Percentiles rank a stretch among this genome's conserved stretches.
Evolutionary conservation across 805 yeast species (phyloP).

Genomic region (Kluyveromyces lactis): DNA sequence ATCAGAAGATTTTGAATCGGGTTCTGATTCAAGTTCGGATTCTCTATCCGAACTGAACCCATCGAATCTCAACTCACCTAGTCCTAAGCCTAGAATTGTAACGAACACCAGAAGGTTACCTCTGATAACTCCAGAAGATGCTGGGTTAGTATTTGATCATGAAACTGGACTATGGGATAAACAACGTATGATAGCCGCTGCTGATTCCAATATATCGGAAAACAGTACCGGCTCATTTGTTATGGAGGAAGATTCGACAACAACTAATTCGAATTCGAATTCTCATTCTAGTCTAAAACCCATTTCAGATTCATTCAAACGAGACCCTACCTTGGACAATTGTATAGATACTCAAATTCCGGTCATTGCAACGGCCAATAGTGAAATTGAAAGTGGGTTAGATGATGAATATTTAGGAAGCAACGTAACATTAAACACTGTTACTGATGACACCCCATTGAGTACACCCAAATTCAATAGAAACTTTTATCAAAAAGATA

Average conservation of each 20-base stretch:
- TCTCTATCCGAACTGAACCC: neutral
- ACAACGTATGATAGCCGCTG: constrained; percentile 2
- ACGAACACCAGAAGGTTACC: constrained; percentile 3
- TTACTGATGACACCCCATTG: constrained; percentile 19
- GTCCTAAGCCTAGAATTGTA: constrained; percentile 2
- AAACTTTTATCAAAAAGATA: constrained; percentile 1
- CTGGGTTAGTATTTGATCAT: constrained; percentile 20
- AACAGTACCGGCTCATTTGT: neutral
- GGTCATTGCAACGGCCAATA: neutral
- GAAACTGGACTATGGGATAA: constrained; percentile 22
- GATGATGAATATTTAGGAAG: neutral
- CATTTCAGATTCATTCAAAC: too few relatives aligned
- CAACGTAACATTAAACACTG: neutral
- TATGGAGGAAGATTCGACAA: neutral
- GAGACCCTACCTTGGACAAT: too few relatives aligned
- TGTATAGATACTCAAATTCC: too few relatives aligned
- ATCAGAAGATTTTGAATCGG: constrained; percentile 1
- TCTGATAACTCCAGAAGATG: constrained; percentile 21
- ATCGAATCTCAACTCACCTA: neutral
- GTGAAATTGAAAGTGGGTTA: neutral
- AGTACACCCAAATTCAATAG: constrained; percentile 21
- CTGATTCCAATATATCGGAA: neutral
- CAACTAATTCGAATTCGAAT: neutral
- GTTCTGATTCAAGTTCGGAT: neutral
- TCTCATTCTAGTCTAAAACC: too few relatives aligned